These are phyloP conservation scores for Cordyceps militaris DNA, from an alignment of 2,329 filamentous ascomycete species.

Conservation along the genomic window DNA sequence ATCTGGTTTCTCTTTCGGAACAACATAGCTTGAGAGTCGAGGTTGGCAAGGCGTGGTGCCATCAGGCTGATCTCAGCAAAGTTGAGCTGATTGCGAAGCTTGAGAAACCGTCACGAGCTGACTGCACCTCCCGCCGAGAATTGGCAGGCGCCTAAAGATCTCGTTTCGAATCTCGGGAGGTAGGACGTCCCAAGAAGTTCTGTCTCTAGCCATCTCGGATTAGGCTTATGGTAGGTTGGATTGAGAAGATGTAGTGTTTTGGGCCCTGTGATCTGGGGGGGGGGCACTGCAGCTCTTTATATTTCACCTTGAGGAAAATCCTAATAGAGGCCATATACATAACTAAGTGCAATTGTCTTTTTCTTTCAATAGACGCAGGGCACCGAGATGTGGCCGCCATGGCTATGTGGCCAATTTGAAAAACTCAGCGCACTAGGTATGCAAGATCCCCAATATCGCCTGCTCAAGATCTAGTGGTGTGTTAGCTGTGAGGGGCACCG, in stretches of 20 bases:
- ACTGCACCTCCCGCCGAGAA: not conserved
- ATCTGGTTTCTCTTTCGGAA: constrained; percentile 19
- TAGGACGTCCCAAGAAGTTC: not conserved
- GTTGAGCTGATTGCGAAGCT: constrained; percentile 20
- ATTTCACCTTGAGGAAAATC: not conserved
- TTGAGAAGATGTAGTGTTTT: not conserved
- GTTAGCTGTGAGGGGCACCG: too few species aligned
- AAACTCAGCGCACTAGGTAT: too few species aligned
- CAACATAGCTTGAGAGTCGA: constrained; percentile 17
- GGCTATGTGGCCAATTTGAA: too few species aligned
- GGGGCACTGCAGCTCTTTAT: not conserved
- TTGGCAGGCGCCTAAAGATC: not conserved
- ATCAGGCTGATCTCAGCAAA: constrained; percentile 23
- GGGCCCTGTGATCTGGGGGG: not conserved
- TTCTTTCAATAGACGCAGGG: too few species aligned
- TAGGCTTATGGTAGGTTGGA: not conserved
- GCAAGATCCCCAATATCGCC: too few species aligned
- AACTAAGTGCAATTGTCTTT: too few species aligned
- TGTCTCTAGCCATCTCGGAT: not conserved
- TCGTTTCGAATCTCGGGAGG: not conserved
- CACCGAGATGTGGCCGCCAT: too few species aligned
- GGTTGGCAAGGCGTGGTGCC: not conserved
- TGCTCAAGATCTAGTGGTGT: too few species aligned
- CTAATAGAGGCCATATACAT: too few species aligned
- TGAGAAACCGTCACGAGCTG: constrained; percentile 13